Conservation (phyloP, 352 stramenopile species). For the Peronosclerospora sorghi region DNA sequence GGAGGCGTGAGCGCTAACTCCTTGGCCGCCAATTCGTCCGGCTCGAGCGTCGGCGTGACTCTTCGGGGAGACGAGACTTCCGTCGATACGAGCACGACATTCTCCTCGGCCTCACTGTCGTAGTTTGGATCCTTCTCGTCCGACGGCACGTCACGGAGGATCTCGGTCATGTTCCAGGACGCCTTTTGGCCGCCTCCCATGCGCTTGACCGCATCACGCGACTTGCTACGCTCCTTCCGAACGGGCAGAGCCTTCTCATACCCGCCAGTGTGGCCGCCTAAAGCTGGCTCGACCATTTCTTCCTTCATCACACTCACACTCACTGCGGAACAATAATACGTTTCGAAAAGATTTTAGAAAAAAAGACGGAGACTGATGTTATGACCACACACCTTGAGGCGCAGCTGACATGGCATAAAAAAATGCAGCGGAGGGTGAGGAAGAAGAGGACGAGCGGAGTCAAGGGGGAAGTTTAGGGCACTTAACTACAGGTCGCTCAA, state of each 20-base stretch:
- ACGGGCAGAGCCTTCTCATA: slow-evolving; percentile 44
- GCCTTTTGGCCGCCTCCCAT: slow-evolving; percentile 83
- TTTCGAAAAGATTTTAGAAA: background rate
- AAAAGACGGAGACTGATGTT: background rate
- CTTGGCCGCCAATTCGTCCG: slow-evolving; percentile 58
- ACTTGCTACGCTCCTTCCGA: slow-evolving; percentile 79
- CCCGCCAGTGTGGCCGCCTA: slow-evolving; percentile 14
- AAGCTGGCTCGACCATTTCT: slow-evolving; percentile 11
- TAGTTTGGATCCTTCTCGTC: slow-evolving; percentile 91
- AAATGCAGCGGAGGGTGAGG: too few relatives aligned
- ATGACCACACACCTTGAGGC: background rate
- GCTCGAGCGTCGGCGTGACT: slow-evolving; percentile 39
- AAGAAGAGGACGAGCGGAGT: too few relatives aligned
- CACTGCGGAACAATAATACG: slow-evolving; percentile 6
- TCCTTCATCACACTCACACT: slow-evolving; percentile 14
- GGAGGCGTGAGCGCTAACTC: slow-evolving; percentile 64
- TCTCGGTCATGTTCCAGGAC: slow-evolving; percentile 72
- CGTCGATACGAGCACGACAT: slow-evolving; percentile 78
- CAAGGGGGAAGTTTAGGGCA: too few relatives aligned
- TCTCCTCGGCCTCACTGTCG: slow-evolving; percentile 86
- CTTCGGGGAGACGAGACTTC: slow-evolving; percentile 31
- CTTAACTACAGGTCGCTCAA: too few relatives aligned
- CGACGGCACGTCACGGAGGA: slow-evolving; percentile 43
- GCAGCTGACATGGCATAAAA: too few relatives aligned
- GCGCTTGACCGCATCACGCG: slow-evolving; percentile 72